Conservation (phyloP, 2,329 filamentous ascomycete species). For the Exophiala alcalophila region DNA sequence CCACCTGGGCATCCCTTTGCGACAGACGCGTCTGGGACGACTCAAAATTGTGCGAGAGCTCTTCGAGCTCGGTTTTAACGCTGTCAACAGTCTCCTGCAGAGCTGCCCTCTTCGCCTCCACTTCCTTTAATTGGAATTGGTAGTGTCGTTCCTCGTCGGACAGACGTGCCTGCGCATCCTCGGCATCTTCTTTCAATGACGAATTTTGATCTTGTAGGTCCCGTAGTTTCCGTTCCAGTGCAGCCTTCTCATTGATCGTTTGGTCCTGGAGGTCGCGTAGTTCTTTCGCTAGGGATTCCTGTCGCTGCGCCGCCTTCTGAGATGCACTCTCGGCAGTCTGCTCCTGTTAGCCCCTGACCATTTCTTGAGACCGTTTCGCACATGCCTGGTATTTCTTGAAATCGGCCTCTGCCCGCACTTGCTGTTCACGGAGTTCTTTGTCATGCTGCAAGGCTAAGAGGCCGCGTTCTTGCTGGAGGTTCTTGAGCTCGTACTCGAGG, state of each 20-base stretch:
- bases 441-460: conserved; percentile 74
- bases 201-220: conserved; percentile 67
- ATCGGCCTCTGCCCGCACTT: conserved; percentile 79
- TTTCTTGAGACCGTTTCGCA: conserved; percentile 7
- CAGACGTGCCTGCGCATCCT: conserved; percentile 75
- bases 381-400: conserved; percentile 63
- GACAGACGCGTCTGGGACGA: conserved; percentile 64
- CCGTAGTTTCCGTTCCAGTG: conserved; percentile 55
- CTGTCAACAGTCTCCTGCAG: conserved; percentile 56
- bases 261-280: conserved; percentile 55
- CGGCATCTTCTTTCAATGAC: conserved; percentile 72
- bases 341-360: background rate
- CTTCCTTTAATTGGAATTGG: conserved; percentile 56
- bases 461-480: conserved; percentile 82
- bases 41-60: conserved; percentile 55
- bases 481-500: conserved; percentile 81
- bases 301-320: conserved; percentile 52
- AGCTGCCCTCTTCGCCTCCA: conserved; percentile 59
- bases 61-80: conserved; percentile 53
- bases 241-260: conserved; percentile 54
- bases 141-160: conserved; percentile 66
- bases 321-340: conserved; percentile 53
- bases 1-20: conserved; percentile 68
- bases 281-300: conserved; percentile 54
- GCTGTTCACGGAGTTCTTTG: conserved; percentile 76